Base-by-base conservation (phyloP, 345 rosid species). In the Eucalyptus microcorys region DNA sequence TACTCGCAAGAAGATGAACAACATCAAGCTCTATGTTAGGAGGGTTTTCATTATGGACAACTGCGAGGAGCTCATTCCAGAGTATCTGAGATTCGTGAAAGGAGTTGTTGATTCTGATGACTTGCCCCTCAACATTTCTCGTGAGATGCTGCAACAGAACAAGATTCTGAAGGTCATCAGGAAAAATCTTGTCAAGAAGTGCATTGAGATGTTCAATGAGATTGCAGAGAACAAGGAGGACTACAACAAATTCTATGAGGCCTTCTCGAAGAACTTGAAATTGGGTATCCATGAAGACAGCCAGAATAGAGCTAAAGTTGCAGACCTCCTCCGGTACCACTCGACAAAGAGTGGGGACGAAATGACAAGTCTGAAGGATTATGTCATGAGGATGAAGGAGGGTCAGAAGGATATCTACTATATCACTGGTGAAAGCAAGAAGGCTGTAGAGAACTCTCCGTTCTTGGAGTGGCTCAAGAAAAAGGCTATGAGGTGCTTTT, bases 31-130 rank as follows among this genome's bases (percentile, higher is more conserved):
- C 12, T 93, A 93, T 19, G 94, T 93, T 4, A 87, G 94, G 88
- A 90, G 93, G 85, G 94, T 93, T 24, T 93, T 93, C 87, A 93
- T 93, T 27, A 93, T 93, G 94, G 94, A 93, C 93, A 93, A 93
- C 86, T 93, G 94, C 22, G 94, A 93, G 86, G 94, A 93, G 91
- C 93, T 93, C 87, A 93, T 93, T 17, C 93, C 93, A 2, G 93
- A 93, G 87, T 93, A 91, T 87, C 93, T 93, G 4, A 88, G 93
- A 14, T 93, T 92, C 14, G 89, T 93, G 32, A 93, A 93, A 89
- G 94, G 94, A 45, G 94, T 93, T 48, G 94, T 93, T 6, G 93
- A 92, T 89, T 93, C 93, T 30, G 94, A 93, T 71, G 94, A 93
- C 87, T 85, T 93, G 88, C 94, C 94, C 2, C 93, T 93, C 27